phyloP scores from a whole-genome alignment of 257 asterid species.

The Nicotiana benthamiana region DNA sequence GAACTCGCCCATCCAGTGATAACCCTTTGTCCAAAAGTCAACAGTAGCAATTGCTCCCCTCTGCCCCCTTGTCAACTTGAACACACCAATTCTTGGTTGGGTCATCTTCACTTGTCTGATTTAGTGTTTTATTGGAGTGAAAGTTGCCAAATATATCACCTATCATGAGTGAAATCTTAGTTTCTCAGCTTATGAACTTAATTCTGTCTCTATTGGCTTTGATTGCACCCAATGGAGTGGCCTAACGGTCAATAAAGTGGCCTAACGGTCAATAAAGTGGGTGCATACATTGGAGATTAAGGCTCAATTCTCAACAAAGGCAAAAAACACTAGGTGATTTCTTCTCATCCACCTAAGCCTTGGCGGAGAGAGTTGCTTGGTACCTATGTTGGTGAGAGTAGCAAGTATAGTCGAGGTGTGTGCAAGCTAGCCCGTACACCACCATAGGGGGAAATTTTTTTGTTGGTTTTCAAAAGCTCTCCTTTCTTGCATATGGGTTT shows the following conservation, averaged over 20 bases:
- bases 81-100: not conserved
- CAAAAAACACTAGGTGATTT: too few species aligned
- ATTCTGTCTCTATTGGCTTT: not conserved
- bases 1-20: not conserved
- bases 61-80: not conserved
- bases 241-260: too few species aligned
- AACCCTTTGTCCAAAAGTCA: not conserved
- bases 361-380: too few species aligned
- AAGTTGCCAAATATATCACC: not conserved
- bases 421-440: too few species aligned
- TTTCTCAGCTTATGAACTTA: not conserved
- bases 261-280: too few species aligned
- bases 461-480: not conserved
- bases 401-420: too few species aligned
- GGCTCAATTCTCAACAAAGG: too few species aligned
- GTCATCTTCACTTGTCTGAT: not conserved
- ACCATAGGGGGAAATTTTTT: too few species aligned
- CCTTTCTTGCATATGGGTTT: not conserved
- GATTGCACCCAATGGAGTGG: too few species aligned
- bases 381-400: too few species aligned
- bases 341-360: too few species aligned
- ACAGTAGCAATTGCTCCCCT: not conserved
- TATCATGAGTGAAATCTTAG: not conserved
- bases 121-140: not conserved
- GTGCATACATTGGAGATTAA: too few species aligned